These are phyloP conservation scores for Fusarium acutatum DNA, from an alignment of 2,329 filamentous ascomycete genomes.

Conservation along the genomic window DNA sequence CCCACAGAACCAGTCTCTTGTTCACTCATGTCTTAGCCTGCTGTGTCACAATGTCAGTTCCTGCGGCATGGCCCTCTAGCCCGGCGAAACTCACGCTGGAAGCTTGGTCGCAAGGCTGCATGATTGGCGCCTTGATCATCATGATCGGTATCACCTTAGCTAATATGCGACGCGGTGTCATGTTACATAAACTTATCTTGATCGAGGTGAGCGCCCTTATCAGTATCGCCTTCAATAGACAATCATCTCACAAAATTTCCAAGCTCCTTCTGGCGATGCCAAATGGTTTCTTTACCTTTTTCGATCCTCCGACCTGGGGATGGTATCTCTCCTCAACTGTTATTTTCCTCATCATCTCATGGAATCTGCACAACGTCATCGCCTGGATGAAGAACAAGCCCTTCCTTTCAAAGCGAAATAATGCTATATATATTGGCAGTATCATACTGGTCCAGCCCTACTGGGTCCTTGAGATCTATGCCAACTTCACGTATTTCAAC, in stretches of 20 bases:
- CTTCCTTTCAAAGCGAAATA: slow-evolving; percentile 61
- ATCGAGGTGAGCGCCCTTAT: slow-evolving; percentile 49
- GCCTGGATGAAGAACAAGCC: slow-evolving; percentile 73
- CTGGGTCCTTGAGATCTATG: slow-evolving; percentile 71
- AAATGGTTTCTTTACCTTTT: slow-evolving; percentile 68
- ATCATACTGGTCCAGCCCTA: slow-evolving; percentile 68
- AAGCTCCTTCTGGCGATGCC: slow-evolving; percentile 64
- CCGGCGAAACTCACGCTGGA: slow-evolving; percentile 47
- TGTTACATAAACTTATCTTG: slow-evolving; percentile 60
- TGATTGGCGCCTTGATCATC: slow-evolving; percentile 58
- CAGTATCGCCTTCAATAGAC: background rate
- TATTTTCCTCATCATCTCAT: slow-evolving; percentile 69
- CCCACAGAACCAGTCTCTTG: background rate
- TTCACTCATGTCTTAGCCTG: background rate
- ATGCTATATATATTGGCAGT: slow-evolving; percentile 65
- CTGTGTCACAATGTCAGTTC: background rate
- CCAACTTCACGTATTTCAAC: slow-evolving; percentile 73
- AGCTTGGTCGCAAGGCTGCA: slow-evolving; percentile 58
- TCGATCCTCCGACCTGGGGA: slow-evolving; percentile 59
- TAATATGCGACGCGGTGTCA: slow-evolving; percentile 58
- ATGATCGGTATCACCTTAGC: slow-evolving; percentile 58
- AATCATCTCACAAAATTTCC: background rate
- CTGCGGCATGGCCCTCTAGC: slow-evolving; percentile 18
- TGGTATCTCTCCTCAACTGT: slow-evolving; percentile 71
- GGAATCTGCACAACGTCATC: slow-evolving; percentile 72